These are phyloP conservation scores for Lipomyces lipofer DNA, from an alignment of 805 yeast species.

Conservation along the genomic window DNA sequence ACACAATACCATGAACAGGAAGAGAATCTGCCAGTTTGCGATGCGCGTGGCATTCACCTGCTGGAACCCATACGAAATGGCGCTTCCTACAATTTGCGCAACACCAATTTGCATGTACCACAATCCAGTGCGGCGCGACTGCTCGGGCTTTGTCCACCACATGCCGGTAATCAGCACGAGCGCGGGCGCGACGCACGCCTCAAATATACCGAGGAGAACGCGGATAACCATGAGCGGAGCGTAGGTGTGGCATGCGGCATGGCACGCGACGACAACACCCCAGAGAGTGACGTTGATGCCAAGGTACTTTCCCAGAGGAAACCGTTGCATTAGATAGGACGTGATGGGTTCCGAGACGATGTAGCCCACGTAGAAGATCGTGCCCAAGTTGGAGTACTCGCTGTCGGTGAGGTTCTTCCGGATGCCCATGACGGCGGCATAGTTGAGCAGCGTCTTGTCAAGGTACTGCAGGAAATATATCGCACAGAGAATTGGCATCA, in stretches of 20 bases:
- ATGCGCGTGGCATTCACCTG: conserved; percentile 43
- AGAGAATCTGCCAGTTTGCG: conserved; percentile 53
- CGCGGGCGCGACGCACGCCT: conserved; percentile 55
- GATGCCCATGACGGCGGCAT: conserved; percentile 67
- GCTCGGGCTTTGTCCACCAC: conserved; percentile 50
- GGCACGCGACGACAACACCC: conserved; percentile 52
- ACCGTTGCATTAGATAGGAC: conserved; percentile 44
- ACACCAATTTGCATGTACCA: conserved; percentile 46
- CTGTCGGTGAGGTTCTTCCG: conserved; percentile 39
- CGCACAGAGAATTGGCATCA: conserved; percentile 53
- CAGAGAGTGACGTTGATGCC: conserved; percentile 43
- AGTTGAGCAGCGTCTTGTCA: conserved; percentile 59
- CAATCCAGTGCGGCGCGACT: conserved; percentile 51
- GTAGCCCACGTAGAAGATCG: conserved; percentile 50
- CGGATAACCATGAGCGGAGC: conserved; percentile 50
- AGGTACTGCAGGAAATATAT: conserved; percentile 53
- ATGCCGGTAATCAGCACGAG: conserved; percentile 57
- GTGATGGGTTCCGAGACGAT: conserved; percentile 50
- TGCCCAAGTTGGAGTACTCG: conserved; percentile 47
- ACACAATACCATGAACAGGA: conserved; percentile 38
- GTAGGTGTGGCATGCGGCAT: conserved; percentile 47
- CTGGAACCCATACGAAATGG: conserved; percentile 58
- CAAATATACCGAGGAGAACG: conserved; percentile 52
- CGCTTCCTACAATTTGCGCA: conserved; percentile 52
- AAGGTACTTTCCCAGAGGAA: conserved; percentile 41